Conservation (phyloP, 208 protist genomes). For the Trypanosoma theileri region DNA sequence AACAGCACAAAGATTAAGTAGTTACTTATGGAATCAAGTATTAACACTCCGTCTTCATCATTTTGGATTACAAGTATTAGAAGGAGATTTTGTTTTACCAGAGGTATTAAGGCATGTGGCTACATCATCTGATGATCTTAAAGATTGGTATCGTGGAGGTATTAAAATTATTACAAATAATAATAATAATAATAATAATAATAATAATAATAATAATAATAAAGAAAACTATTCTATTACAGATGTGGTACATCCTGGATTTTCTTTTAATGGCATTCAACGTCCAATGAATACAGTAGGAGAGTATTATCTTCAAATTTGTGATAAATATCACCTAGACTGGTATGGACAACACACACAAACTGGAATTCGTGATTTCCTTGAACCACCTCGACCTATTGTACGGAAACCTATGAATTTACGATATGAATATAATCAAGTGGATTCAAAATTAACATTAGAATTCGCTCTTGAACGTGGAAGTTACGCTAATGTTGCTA, state of each 20-base stretch:
- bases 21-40: slow-evolving; percentile 87
- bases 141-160: slow-evolving; percentile 38
- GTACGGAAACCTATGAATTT: slow-evolving; percentile 72
- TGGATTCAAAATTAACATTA: slow-evolving; percentile 45
- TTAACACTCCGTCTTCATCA: slow-evolving; percentile 77
- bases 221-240: slow-evolving; percentile 41
- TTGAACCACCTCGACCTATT: slow-evolving; percentile 80
- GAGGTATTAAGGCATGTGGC: slow-evolving; percentile 38
- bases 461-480: slow-evolving; percentile 80
- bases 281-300: slow-evolving; percentile 68
- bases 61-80: slow-evolving; percentile 48
- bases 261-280: slow-evolving; percentile 73
- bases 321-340: slow-evolving; percentile 71
- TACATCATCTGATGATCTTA: slow-evolving; percentile 36
- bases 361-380: slow-evolving; percentile 68
- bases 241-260: slow-evolving; percentile 83
- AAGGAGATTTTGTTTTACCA: slow-evolving; percentile 67
- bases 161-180: slow-evolving; percentile 35
- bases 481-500: slow-evolving; percentile 85
- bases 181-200: too few relatives aligned
- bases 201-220: too few relatives aligned
- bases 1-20: slow-evolving; percentile 75
- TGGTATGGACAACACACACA: slow-evolving; percentile 68
- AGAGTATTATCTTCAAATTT: slow-evolving; percentile 73
- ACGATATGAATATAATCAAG: slow-evolving; percentile 51